Base-by-base conservation (phyloP, 2,329 filamentous ascomycete genomes). In the Madurella mycetomatis region DNA sequence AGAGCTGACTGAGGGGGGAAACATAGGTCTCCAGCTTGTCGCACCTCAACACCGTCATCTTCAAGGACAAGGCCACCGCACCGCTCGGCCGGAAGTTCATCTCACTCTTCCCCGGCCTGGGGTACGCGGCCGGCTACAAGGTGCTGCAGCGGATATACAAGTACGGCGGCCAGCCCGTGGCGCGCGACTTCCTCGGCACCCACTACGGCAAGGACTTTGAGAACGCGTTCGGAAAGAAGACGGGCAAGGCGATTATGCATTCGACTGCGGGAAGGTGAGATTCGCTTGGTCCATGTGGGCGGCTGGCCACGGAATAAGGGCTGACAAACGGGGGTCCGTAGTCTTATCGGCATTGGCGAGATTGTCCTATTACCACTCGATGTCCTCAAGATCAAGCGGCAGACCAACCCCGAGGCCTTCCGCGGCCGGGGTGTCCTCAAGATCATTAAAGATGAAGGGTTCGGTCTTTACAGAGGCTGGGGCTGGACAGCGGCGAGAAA, bases 371-470 rank as follows among this genome's bases (percentile, higher is more conserved):
- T 99, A 41, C 94, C 94, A 41, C 84, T 99, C 57, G 94, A 99
- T 66, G 92, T 99, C 40, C 83, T 99, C 60, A 99, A 99, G 83
- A 99, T 99, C 78, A 99, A 99, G 83, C 86, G 94, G 67, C 94
- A 99, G 78, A 99, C 94, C 63, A 99, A 99, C 80, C 94, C 94
- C 41, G 94, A 97, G 69, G 92, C 94, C 37, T 99, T 99, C 85
- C 85, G 91, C 63, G 92, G 92, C 64, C 88, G 94, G 66, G 94
- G 94, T 59, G 80, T 99, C 56, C 76, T 97, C 69, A 87, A 82
- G 74, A 97, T 99, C 62, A 82, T 99, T 58, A 82, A 83, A 55
- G 94, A 99, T 69, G 94, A 99, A 73, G 94, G 94, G 37, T 95
- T 97, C 67, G 91, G 91, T 47, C 77, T 99, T 49, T 99, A 99